Percentiles rank a stretch among this genome's conserved stretches.
Evolutionary conservation across 176 grass and related monocot genomes (phyloP).

Genomic region (Zizania latifolia): DNA sequence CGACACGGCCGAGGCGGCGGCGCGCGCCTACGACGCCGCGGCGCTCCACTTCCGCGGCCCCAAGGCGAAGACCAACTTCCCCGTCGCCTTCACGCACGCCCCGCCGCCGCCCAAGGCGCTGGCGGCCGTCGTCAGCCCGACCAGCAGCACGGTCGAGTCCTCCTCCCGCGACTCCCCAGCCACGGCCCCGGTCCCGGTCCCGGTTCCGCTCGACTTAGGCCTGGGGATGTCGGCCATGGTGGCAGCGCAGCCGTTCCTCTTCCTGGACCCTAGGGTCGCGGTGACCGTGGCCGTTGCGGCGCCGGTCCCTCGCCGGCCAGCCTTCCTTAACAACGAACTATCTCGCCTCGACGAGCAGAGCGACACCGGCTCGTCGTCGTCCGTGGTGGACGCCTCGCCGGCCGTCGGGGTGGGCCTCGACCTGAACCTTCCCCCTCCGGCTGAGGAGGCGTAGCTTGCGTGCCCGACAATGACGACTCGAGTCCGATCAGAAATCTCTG

Average conservation of each 20-base stretch:
- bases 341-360: conserved; percentile 54
- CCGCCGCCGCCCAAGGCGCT: conserved; percentile 19
- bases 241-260: conserved; percentile 39
- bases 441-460: conserved; percentile 29
- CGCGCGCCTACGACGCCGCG: conserved; percentile 73
- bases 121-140: conserved; percentile 21
- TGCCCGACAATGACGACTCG: conserved; percentile 16
- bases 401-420: conserved; percentile 50
- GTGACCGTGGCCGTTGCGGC: conserved; percentile 46
- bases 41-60: conserved; percentile 79
- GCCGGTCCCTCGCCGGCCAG: background rate
- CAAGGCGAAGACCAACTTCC: conserved; percentile 88
- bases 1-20: conserved; percentile 81
- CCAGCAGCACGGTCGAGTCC: conserved; percentile 80
- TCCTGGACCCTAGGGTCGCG: conserved; percentile 47
- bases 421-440: conserved; percentile 69
- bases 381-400: conserved; percentile 58
- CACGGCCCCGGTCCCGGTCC: background rate
- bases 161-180: conserved; percentile 43
- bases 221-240: conserved; percentile 28
- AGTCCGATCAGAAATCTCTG: background rate
- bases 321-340: background rate
- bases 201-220: conserved; percentile 43
- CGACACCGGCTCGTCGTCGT: conserved; percentile 74
- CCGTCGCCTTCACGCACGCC: conserved; percentile 20